Base-by-base conservation (phyloP, 345 rosid species). In the Tarenaya hassleriana region DNA sequence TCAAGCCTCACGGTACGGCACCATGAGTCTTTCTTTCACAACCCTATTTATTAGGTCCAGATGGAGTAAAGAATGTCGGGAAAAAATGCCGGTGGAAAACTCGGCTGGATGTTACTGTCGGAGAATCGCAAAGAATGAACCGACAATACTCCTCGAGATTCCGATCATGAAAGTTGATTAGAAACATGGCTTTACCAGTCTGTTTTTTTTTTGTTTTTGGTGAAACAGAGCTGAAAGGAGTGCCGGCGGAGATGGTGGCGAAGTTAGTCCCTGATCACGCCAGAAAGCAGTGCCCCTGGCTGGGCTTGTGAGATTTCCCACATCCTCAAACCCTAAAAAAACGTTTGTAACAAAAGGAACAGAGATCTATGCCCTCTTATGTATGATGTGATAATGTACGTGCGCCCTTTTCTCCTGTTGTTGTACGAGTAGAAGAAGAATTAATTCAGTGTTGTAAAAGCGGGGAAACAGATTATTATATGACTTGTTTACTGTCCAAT, bases 191-290 rank as follows among this genome's bases (percentile, higher is more conserved):
- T 0, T 2, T 0, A 6, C 42, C 7, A 0, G 8, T 44, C 11
- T 44, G n/a, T 16, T 8, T 16, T 54, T 17, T 15, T 0, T 13
- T 32, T 47, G 14, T 34, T 11, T 4, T 7, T 10, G 62, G 14
- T 60, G 37, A 31, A 70, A 62, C 68, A 91, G 96, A 91, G 72
- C 78, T 91, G 73, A 87, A 82, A 72, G 96, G 85, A 13, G 83
- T 81, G 16, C 73, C 88, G 0, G 72, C 45, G 50, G 96, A 90
- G 75, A 73, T 84, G 48, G 52, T 80, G 64, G 75, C 44, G 12
- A 86, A 84, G 72, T 68, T 90, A 77, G 76, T 90, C 32, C 89
- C 96, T 1, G 89, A 82, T 70, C 88, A 86, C 34, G 87, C 88
- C 3, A 84, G 94, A 66, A 90, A 80, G 87, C 88, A 86, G 59